Conservation (phyloP, 306 rosid genomes). For the Citrullus colocynthis region DNA sequence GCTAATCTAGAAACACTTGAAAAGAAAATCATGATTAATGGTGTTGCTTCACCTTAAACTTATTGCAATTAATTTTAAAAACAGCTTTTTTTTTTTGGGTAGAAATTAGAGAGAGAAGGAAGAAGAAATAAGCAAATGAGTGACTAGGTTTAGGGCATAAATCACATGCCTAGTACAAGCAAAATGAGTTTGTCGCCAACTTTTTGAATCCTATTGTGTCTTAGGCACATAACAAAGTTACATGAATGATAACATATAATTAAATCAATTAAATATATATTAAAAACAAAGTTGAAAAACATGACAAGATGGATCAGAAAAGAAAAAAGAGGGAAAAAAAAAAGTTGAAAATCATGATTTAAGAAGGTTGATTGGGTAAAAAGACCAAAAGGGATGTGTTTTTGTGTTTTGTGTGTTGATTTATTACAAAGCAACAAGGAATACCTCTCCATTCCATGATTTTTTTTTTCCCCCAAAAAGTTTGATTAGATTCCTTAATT, state of each 20-base stretch:
- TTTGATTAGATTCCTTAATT: not conserved
- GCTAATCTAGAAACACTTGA: not conserved
- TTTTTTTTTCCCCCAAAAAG: not conserved
- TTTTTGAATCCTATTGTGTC: slow-evolving; percentile 46
- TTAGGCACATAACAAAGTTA: slow-evolving; percentile 9
- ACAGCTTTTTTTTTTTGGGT: slow-evolving; percentile 1
- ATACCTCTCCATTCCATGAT: not conserved
- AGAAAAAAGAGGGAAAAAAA: not conserved
- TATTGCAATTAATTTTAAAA: slow-evolving; percentile 1
- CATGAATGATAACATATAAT: not conserved
- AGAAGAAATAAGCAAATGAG: slow-evolving; percentile 20
- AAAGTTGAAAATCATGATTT: slow-evolving; percentile 1
- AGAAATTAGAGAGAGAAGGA: slow-evolving; percentile 28
- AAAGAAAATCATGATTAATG: slow-evolving; percentile 8
- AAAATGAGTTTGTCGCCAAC: slow-evolving; percentile 95
- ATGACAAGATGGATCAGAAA: slow-evolving; percentile 8
- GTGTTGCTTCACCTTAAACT: slow-evolving; percentile 10
- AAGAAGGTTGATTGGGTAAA: not conserved
- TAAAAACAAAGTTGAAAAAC: not conserved
- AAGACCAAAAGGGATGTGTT: not conserved
- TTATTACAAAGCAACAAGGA: not conserved
- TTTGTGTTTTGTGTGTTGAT: not conserved
- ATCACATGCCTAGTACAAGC: slow-evolving; percentile 57
- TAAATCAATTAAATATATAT: not conserved
- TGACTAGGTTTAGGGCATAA: slow-evolving; percentile 66